These are phyloP conservation scores for Diplodia mutila DNA, from an alignment of 2,329 filamentous ascomycete species.

Conservation along the genomic window DNA sequence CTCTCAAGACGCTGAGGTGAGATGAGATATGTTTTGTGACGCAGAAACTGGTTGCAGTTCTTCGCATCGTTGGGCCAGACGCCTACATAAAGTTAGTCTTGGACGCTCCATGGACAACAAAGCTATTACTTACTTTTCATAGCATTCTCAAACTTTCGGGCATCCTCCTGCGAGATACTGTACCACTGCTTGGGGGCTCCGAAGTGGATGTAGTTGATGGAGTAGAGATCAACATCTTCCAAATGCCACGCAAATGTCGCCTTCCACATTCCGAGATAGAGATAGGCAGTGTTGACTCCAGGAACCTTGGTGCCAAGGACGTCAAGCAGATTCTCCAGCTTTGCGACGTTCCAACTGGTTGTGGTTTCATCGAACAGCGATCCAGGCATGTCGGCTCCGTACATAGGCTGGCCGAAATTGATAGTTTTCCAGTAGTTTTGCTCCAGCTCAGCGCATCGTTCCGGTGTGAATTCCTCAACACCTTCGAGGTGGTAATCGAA, in stretches of 20 bases:
- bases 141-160: slow-evolving; percentile 85
- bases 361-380: slow-evolving; percentile 89
- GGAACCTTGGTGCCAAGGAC: slow-evolving; percentile 94
- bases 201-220: slow-evolving; percentile 99
- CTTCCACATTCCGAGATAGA: slow-evolving; percentile 99
- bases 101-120: background rate
- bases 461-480: slow-evolving; percentile 83
- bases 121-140: slow-evolving; percentile 70
- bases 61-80: slow-evolving; percentile 96
- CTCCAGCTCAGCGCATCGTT: slow-evolving; percentile 93
- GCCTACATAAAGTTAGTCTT: slow-evolving; percentile 20
- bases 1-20: slow-evolving; percentile 85
- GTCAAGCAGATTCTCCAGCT: slow-evolving; percentile 89
- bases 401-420: slow-evolving; percentile 91
- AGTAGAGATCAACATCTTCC: slow-evolving; percentile 98
- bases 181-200: slow-evolving; percentile 99
- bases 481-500: slow-evolving; percentile 88
- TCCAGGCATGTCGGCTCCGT: slow-evolving; percentile 94
- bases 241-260: slow-evolving; percentile 99
- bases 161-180: slow-evolving; percentile 95
- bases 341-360: slow-evolving; percentile 90
- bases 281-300: slow-evolving; percentile 95
- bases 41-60: slow-evolving; percentile 91
- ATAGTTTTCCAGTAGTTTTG: slow-evolving; percentile 96
- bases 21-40: slow-evolving; percentile 96